Percentiles rank a stretch among this genome's conserved stretches.
These are phyloP conservation scores for Shiraia sp. DNA, from an alignment of 2,329 filamentous ascomycete genomes.

Conservation along the genomic window DNA sequence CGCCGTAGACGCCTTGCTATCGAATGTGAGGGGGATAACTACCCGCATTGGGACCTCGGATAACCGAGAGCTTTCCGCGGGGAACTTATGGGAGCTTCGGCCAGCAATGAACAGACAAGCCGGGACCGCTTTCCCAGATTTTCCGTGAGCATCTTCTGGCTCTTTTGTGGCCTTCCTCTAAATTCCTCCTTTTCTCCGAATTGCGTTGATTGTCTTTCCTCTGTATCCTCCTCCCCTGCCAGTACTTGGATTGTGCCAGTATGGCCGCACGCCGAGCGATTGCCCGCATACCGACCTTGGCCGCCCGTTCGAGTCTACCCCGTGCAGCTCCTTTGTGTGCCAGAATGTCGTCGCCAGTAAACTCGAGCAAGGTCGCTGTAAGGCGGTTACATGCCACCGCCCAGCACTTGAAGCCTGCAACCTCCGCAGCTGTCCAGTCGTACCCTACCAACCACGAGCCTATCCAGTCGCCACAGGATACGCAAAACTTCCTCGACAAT, in stretches of 20 bases:
- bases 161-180: conserved; percentile 4
- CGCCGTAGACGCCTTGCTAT: conserved; percentile 7
- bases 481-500: conserved; percentile 83
- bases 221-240: conserved; percentile 10
- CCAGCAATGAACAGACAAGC: conserved; percentile 9
- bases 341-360: conserved; percentile 46
- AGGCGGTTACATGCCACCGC: conserved; percentile 60
- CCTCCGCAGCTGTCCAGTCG: conserved; percentile 56
- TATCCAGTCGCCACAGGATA: conserved; percentile 69
- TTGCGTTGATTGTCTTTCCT: conserved; percentile 1
- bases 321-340: conserved; percentile 41
- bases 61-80: conserved; percentile 4
- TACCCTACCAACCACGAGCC: conserved; percentile 75
- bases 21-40: conserved; percentile 3
- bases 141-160: conserved; percentile 15
- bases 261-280: conserved; percentile 54
- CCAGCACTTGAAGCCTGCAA: conserved; percentile 53
- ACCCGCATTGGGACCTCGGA: conserved; percentile 7
- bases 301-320: conserved; percentile 42
- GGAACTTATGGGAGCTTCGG: conserved; percentile 4
- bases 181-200: neutral
- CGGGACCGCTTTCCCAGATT: conserved; percentile 19
- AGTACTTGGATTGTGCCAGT: conserved; percentile 19
- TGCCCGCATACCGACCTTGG: conserved; percentile 48
- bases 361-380: conserved; percentile 46